Evolutionary conservation across 306 rosid genomes (phyloP).

Genomic region (peach (Prunus persica)): DNA sequence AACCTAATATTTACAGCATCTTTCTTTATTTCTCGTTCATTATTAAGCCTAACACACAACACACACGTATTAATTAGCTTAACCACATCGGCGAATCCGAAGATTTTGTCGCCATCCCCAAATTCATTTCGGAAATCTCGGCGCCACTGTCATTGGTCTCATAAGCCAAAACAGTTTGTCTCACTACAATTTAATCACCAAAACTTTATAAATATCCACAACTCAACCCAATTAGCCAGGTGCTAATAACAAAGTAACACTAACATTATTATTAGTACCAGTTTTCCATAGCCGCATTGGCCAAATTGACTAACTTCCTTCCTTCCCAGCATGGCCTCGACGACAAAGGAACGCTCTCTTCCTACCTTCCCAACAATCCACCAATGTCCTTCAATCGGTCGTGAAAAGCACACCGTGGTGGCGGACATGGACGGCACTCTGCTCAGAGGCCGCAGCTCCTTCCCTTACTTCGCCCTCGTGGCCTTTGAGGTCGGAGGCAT

Average conservation of each 20-base stretch:
- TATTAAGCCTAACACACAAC: not conserved
- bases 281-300: not conserved
- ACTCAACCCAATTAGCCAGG: not conserved
- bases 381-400: conserved; percentile 51
- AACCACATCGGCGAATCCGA: not conserved
- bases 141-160: conserved; percentile 13
- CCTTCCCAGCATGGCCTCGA: not conserved
- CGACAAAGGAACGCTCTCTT: not conserved
- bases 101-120: conserved; percentile 9
- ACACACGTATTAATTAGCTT: not conserved
- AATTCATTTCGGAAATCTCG: not conserved
- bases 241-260: not conserved
- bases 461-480: conserved; percentile 69
- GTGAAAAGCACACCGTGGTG: conserved; percentile 68
- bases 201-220: conserved; percentile 4
- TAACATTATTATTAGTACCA: not conserved
- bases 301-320: not conserved
- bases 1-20: not conserved
- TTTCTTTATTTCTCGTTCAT: not conserved
- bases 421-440: conserved; percentile 89
- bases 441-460: conserved; percentile 64
- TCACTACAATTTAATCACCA: not conserved
- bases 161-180: conserved; percentile 15
- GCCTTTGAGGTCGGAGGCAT: conserved; percentile 74
- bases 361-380: conserved; percentile 44